Evolutionary conservation across 176 grass and related monocot genomes (phyloP), one percentile per base, ranked within the genome.

Genomic region (Microstegium vimineum): DNA sequence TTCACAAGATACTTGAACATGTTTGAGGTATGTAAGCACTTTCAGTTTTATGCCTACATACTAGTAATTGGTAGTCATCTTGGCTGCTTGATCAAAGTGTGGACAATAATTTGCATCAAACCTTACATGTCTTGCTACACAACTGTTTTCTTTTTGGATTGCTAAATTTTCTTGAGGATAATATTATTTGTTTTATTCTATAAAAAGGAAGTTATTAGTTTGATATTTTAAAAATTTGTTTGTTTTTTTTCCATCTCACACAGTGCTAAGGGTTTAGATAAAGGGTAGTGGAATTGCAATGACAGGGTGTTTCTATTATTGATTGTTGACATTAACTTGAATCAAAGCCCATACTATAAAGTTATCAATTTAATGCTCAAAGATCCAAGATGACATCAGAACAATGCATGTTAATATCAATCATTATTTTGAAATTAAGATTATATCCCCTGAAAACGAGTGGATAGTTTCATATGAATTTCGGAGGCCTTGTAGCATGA

Each of bases 1-100:
- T 98, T 93, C 85, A 91, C 90, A 33, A 78, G 54, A 74, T 90
- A 89, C 76, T 87, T 98, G 73, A 98, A 98, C 87, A 95, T 93
- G 90, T 98, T 98, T 85, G 92, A 98, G 95, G 95, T 98, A 83
- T 73, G 71, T 35, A 73, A 51, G 3, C 30, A 34, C 5, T 85
- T 75, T 77, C 64, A 77, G 42, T 77, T 89, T 13, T 37, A 64
- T 82, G 43, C 35, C n/a, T 71, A 71, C 26, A 41, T 64, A 34
- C 12, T 32, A 65, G 75, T 46, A 73, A 66, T 46, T 17, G 72
- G 25, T 41, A 31, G 67, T 62, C 11, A 78, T 27, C 59, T 86
- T 73, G 33, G 46, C 31, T 64, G 49, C 45, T 74, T 62, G 61
- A 66, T 75, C 16, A 18, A 49, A 49, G 45, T 46, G 37, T 37